Base-by-base conservation (phyloP, 2,329 filamentous ascomycete genomes). In the Clarireedia hainanense region DNA sequence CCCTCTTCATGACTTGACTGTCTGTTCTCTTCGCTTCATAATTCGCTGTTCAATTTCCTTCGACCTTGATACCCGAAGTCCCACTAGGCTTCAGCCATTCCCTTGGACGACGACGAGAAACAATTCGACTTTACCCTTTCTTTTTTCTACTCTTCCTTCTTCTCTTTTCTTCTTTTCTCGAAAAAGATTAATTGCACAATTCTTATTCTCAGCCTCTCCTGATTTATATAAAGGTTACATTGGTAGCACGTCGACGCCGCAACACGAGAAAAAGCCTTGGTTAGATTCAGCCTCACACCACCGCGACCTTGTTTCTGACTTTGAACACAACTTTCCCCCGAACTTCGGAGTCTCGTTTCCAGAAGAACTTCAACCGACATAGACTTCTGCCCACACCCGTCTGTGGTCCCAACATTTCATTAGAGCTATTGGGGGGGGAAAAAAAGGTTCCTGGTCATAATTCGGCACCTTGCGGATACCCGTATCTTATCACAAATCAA, bases 401-500 rank as follows among this genome's bases (percentile, higher is more conserved):
- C 56, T 59, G 62, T 63, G 52, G 50, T 54, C 58, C 58, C 46
- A 39, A 39, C 23, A 59, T 47, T 43, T 40, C 51, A 12, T 17
- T 17, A 46, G 36, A 45, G 20, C 59, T 23, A 64, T 65, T 67
- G 62, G 65, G 20, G 20, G 20, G 20, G 20, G 3, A 20, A 20
- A 20, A 56, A 42, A 27, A 24, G 27, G 52, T 60, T 34, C 50
- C 57, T 61, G 55, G 55, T 59, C 51, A 60, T 57, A 54, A 61
- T 58, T 63, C 62, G 63, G 61, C 57, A 62, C 60, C 42, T 20
- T 34, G 59, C 66, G 66, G 63, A 47, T 64, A 60, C 60, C 52
- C 61, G 65, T 65, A 66, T 57, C 56, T 50, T 39, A 59, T 64
- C 57, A 64, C 60, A 60, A 62, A 61, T 61, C 63, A 56, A 63